A percentile compares a stretch with the other conserved stretches of the same genome.
Evolutionary conservation across 306 rosid genomes (phyloP).

Genomic region (Prunus mume): DNA sequence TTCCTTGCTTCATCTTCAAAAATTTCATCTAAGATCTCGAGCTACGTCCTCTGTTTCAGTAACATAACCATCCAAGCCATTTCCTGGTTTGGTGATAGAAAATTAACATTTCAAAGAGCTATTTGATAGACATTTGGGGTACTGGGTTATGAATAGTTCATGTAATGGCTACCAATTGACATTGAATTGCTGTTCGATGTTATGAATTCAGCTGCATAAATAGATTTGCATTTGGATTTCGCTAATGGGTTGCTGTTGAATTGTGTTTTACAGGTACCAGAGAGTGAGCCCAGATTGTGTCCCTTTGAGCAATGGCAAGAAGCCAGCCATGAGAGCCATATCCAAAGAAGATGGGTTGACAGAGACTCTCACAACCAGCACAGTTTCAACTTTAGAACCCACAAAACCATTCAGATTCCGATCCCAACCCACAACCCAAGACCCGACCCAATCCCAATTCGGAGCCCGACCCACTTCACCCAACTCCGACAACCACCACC

Average conservation of each 20-base stretch:
- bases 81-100: neutral
- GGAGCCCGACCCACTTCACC: constrained; percentile 20
- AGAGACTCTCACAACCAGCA: neutral
- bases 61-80: neutral
- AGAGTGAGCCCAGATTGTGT: constrained; percentile 42
- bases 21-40: neutral
- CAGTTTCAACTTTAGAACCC: constrained; percentile 24
- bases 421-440: constrained; percentile 29
- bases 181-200: neutral
- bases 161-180: neutral
- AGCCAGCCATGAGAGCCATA: constrained; percentile 27
- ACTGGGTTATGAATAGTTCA: neutral
- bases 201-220: neutral
- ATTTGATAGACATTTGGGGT: neutral
- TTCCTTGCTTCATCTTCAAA: neutral
- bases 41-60: neutral
- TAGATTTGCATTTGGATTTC: neutral
- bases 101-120: too few relatives aligned
- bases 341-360: constrained; percentile 11
- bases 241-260: neutral
- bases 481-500: constrained; percentile 17
- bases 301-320: constrained; percentile 40
- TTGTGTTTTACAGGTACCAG: constrained; percentile 34
- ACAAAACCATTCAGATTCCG: constrained; percentile 45
- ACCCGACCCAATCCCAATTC: constrained; percentile 19